Percentiles rank a stretch among this genome's conserved stretches.
These are phyloP conservation scores for Globisporangium iwayamae DNA, from an alignment of 352 stramenopile species.

Conservation along the genomic window DNA sequence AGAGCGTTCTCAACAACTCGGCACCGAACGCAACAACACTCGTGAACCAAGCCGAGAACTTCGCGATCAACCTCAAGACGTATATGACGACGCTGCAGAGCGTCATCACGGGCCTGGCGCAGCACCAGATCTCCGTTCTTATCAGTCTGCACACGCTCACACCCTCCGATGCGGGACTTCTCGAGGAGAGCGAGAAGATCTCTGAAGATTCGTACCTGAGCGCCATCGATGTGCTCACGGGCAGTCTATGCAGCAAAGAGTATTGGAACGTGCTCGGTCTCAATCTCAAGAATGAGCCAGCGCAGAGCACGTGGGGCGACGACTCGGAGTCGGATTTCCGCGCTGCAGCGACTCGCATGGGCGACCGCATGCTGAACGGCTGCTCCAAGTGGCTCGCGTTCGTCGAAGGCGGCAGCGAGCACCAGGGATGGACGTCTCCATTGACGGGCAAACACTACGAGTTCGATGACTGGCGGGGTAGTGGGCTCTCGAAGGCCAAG, in stretches of 20 bases:
- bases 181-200: slow-evolving; percentile 15
- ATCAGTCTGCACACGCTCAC: slow-evolving; percentile 45
- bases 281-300: slow-evolving; percentile 66
- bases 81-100: slow-evolving; percentile 44
- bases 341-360: slow-evolving; percentile 42
- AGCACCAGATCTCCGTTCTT: slow-evolving; percentile 38
- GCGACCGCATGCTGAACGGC: slow-evolving; percentile 56
- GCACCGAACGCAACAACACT: slow-evolving; percentile 19
- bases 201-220: slow-evolving; percentile 35
- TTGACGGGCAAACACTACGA: slow-evolving; percentile 34
- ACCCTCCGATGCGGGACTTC: not conserved
- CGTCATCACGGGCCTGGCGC: slow-evolving; percentile 37
- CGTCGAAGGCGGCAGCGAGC: slow-evolving; percentile 56
- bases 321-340: slow-evolving; percentile 41
- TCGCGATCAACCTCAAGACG: slow-evolving; percentile 27
- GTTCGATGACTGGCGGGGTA: slow-evolving; percentile 68
- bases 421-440: slow-evolving; percentile 37
- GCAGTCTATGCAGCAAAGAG: slow-evolving; percentile 39
- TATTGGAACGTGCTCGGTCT: slow-evolving; percentile 81
- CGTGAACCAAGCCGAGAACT: slow-evolving; percentile 34
- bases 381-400: slow-evolving; percentile 71
- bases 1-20: slow-evolving; percentile 37
- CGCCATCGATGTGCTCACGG: slow-evolving; percentile 42
- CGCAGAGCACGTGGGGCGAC: slow-evolving; percentile 43
- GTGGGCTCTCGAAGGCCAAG: slow-evolving; percentile 37